These are phyloP conservation scores for Fraxinus floribunda DNA, from an alignment of 305 asterid genomes.

Conservation along the genomic window DNA sequence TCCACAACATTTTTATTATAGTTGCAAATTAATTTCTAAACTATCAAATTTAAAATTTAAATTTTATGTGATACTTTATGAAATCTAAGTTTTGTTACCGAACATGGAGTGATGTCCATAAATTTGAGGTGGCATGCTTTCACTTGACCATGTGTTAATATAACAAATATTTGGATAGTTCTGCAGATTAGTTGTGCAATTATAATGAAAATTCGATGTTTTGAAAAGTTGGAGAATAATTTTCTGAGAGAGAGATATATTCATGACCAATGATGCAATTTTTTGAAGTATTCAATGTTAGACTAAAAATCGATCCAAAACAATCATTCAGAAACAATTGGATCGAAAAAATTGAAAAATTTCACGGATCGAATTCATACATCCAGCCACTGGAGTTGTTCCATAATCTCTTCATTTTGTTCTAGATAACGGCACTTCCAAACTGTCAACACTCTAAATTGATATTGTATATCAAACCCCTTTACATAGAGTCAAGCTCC, in stretches of 20 bases:
- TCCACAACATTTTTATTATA: neutral
- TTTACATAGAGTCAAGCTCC: too few species aligned
- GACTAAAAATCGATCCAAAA: too few species aligned
- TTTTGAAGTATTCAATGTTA: neutral
- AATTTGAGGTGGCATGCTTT: neutral
- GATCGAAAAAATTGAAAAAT: neutral
- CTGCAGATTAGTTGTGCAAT: neutral
- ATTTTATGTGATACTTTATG: neutral
- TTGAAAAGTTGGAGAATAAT: neutral
- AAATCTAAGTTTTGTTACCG: neutral
- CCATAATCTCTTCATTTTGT: too few species aligned
- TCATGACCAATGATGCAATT: neutral
- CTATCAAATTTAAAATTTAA: neutral
- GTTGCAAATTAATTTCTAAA: neutral
- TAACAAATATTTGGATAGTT: neutral
- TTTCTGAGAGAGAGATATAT: neutral
- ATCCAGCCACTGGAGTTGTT: too few species aligned
- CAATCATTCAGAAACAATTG: too few species aligned
- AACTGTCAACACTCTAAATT: too few species aligned
- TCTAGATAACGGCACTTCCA: too few species aligned
- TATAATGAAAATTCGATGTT: neutral
- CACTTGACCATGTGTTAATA: neutral
- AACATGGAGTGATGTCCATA: neutral
- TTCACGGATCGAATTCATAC: too few species aligned
- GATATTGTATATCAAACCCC: too few species aligned